Evolutionary conservation across 1,139 yeast genomes (phyloP), one percentile per base, ranked within the genome.

Genomic region (Magnusiomyces magnusii): DNA sequence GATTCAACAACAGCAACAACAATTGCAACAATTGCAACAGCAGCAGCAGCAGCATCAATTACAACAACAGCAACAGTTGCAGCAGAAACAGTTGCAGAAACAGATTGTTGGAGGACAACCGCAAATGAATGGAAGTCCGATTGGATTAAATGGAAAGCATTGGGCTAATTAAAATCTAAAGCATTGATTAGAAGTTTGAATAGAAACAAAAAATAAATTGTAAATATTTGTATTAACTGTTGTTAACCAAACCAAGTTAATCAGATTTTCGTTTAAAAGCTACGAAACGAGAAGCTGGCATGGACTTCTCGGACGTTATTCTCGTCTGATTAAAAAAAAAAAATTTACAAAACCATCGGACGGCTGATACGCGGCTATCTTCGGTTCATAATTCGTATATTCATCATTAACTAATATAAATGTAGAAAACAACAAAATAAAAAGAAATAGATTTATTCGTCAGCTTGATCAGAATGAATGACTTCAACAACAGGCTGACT

Each of bases 401-500:
- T n/a, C n/a, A n/a, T n/a, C n/a, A n/a, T n/a, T n/a, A n/a, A n/a
- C n/a, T n/a, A n/a, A n/a, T n/a, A n/a, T n/a, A n/a, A n/a, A n/a
- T n/a, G n/a, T n/a, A n/a, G n/a, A n/a, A n/a, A n/a, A n/a, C n/a
- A n/a, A n/a, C n/a, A n/a, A n/a, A n/a, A n/a, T n/a, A n/a, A n/a
- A n/a, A n/a, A n/a, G n/a, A n/a, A n/a, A n/a, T n/a, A n/a, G n/a
- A n/a, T n/a, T n/a, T n/a, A n/a, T n/a, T n/a, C n/a, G n/a, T n/a
- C n/a, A n/a, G n/a, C n/a, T n/a, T n/a, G n/a, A 47, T 59, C 59
- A n/a, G 61, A 59, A 17, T 42, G 58, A 9, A 54, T 59, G 36
- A 59, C 59, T 47, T 59, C 61, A n/a, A 59, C 61, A 24, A 59
- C 58, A 3, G 61, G 61, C 21, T 55, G 57, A 31, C 61, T 59